Base-by-base conservation (phyloP, 1,139 yeast species). In the Yamadazyma triangularis region DNA sequence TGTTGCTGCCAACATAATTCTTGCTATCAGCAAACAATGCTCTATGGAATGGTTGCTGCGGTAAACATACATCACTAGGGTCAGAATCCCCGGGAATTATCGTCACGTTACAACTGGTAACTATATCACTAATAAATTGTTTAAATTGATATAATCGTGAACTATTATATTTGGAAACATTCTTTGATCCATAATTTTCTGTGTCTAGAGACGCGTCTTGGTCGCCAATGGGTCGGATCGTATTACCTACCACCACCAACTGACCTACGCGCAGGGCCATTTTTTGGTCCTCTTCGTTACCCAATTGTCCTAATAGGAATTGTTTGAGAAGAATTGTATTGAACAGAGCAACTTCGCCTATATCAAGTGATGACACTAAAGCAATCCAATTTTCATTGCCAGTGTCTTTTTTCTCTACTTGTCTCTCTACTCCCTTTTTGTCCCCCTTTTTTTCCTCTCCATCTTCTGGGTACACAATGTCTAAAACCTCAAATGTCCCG, bases 1-100 rank as follows among this genome's bases (percentile, higher is more conserved):
- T 49, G 2, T 61, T 53, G 2, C 56, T 49, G n/a, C 67, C 67
- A 9, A 70, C 52, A 35, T 64, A 71, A 11, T 58, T 54, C 24
- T 68, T 60, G 18, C 77, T 65, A 13, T 58, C 53, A 5, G 65
- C 64, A 48, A 91, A 78, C 36, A 91, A 64, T 1, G 95, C 81
- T 34, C 66, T 68, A 51, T 91, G 96, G 11, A 91, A 55, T 3
- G 95, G 85, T 51, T 85, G 96, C 55, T 91, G 97, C 0, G 99
- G 99, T 39, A 87, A 57, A 33, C 93, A 76, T 12, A 73, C 63
- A 42, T 84, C 95, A 7, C 88, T 79, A 0, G 96, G 95, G 53
- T 91, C 99, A 6, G 66, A 58, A 4, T 62, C 70, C 4, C 98
- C 98, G 0, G 98, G 96, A 79, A 91, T 71, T 4, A 93, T 51